These are phyloP conservation scores for Epicoccum sorghinum DNA, from an alignment of 2,329 filamentous ascomycete species.

Conservation along the genomic window DNA sequence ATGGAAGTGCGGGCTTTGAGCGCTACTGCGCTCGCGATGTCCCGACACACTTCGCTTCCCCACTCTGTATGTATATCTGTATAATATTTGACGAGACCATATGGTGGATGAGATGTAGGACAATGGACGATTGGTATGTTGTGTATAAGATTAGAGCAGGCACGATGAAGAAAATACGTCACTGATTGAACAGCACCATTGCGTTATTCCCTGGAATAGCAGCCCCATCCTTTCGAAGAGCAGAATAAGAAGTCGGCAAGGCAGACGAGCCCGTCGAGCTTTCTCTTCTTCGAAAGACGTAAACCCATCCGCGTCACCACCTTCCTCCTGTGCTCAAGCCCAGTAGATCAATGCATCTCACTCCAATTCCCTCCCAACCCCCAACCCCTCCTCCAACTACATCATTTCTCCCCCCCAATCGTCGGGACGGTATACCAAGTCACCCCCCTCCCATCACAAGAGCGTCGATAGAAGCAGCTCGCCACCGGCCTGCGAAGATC, in stretches of 20 bases:
- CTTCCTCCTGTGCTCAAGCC: no score
- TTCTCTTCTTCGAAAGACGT: no score
- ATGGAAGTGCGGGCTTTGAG: conserved; percentile 3
- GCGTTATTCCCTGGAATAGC: no score
- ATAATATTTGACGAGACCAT: conserved; percentile 11
- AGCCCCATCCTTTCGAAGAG: no score
- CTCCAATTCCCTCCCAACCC: no score
- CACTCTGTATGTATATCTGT: conserved; percentile 37
- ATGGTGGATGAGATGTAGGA: not conserved
- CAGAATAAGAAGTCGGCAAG: no score
- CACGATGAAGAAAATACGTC: not conserved
- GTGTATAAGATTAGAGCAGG: conserved; percentile 5
- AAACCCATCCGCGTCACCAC: no score
- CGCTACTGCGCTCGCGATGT: conserved; percentile 7
- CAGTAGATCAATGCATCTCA: no score
- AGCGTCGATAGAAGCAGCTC: not conserved
- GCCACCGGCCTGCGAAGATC: not conserved
- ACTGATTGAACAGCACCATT: not conserved
- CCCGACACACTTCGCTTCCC: conserved; percentile 22
- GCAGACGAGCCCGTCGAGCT: no score
- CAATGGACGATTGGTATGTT: not conserved
- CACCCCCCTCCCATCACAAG: not conserved
- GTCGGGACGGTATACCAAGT: conserved; percentile 2
- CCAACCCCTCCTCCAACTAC: no score
- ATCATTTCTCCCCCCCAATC: not conserved